A percentile compares a stretch with the other conserved stretches of the same genome.
phyloP scores from a whole-genome alignment of 192 early-diverging fungal species.

The Backusella tuberculispora region DNA sequence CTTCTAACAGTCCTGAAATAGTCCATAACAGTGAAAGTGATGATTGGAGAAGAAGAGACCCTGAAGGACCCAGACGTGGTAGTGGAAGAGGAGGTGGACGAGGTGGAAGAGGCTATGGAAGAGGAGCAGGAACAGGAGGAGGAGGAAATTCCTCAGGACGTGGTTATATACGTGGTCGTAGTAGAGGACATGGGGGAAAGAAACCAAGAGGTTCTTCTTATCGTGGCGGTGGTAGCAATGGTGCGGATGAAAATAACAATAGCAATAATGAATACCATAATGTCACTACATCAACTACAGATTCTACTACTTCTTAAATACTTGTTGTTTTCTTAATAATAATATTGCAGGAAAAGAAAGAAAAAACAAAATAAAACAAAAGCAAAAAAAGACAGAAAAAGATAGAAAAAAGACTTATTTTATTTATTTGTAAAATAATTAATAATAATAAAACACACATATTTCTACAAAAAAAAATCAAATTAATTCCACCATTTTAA shows the following conservation, averaged over 20 bases:
- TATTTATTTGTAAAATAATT: too few relatives aligned
- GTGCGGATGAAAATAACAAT: background rate
- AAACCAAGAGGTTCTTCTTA: background rate
- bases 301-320: background rate
- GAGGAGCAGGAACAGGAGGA: background rate
- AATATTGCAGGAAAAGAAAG: background rate
- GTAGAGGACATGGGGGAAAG: background rate
- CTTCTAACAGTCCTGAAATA: background rate
- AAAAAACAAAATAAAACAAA: too few relatives aligned
- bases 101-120: background rate
- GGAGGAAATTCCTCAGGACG: background rate
- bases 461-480: background rate
- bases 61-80: background rate
- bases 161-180: background rate
- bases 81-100: slow-evolving; percentile 6
- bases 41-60: slow-evolving; percentile 16
- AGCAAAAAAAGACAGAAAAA: background rate
- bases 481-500: slow-evolving; percentile 58
- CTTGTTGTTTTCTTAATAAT: background rate
- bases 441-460: too few relatives aligned
- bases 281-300: background rate
- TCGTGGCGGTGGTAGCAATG: background rate
- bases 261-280: background rate
- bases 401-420: too few relatives aligned
- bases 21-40: background rate